A percentile compares a stretch with the other conserved stretches of the same genome.
Conservation (phyloP, 345 rosid genomes). For the Ricinus communis region DNA sequence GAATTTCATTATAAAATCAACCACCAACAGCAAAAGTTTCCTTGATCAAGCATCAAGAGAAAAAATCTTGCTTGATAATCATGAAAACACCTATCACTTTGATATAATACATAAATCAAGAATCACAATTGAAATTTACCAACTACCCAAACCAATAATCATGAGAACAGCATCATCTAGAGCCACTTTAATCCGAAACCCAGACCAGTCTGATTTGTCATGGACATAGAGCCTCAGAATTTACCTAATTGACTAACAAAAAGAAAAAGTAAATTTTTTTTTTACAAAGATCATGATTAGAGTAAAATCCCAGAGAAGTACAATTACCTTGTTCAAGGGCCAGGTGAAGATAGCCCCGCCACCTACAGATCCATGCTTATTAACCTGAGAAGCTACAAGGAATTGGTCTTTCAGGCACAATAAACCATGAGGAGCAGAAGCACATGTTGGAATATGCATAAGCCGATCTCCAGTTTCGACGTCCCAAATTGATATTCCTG, state of each 20-base stretch:
- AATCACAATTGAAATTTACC: not conserved
- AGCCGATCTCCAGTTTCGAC: constrained; percentile 43
- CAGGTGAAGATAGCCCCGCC: constrained; percentile 47
- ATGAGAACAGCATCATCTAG: not conserved
- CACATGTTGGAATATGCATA: constrained; percentile 47
- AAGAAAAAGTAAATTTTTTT: not conserved
- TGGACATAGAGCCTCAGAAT: not conserved
- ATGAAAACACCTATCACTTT: not conserved
- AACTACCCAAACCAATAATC: not conserved
- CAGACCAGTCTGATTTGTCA: not conserved
- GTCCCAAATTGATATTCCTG: constrained; percentile 41
- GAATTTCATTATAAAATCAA: not conserved
- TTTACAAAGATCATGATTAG: not conserved
- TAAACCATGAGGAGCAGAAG: constrained; percentile 46
- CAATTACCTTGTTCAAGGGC: constrained; percentile 44
- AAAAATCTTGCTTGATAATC: not conserved
- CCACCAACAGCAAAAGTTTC: not conserved
- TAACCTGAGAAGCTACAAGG: constrained; percentile 49
- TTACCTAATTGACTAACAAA: not conserved
- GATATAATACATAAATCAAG: not conserved
- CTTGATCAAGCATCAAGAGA: not conserved
- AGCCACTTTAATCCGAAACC: not conserved
- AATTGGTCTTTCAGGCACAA: constrained; percentile 34
- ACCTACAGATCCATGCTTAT: constrained; percentile 46
- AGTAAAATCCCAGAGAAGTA: not conserved